A percentile compares a stretch with the other conserved stretches of the same genome.
These are phyloP conservation scores for Argentina anserina DNA, from an alignment of 306 rosid genomes.

Conservation along the genomic window DNA sequence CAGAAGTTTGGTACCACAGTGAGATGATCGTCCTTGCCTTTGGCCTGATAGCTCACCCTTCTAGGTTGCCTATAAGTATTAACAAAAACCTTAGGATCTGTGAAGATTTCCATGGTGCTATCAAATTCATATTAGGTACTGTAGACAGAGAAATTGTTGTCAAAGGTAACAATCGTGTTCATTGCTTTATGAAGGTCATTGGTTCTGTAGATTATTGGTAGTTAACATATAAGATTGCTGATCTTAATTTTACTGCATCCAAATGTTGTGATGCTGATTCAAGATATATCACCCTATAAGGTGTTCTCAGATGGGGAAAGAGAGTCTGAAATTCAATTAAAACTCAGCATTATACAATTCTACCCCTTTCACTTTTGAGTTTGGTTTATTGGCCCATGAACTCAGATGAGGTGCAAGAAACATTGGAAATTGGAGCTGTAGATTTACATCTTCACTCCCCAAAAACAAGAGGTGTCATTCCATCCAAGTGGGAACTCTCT, in stretches of 20 bases:
- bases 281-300: neutral
- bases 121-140: conserved; percentile 56
- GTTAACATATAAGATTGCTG: neutral
- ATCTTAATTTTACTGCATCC: neutral
- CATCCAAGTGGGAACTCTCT: neutral
- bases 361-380: neutral
- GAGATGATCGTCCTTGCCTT: conserved; percentile 17
- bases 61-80: conserved; percentile 51
- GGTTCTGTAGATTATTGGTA: conserved; percentile 73
- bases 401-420: neutral
- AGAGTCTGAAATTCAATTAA: neutral
- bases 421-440: neutral
- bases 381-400: neutral
- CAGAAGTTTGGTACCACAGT: neutral
- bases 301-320: neutral
- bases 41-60: conserved; percentile 70
- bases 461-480: neutral
- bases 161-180: conserved; percentile 68
- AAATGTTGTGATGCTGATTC: neutral
- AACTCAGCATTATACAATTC: neutral
- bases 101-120: conserved; percentile 43
- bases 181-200: conserved; percentile 51
- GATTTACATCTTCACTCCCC: neutral
- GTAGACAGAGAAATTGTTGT: conserved; percentile 63
- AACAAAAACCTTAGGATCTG: conserved; percentile 58